Evolutionary conservation across 306 rosid genomes (phyloP).

Genomic region (Styphnolobium japonicum): DNA sequence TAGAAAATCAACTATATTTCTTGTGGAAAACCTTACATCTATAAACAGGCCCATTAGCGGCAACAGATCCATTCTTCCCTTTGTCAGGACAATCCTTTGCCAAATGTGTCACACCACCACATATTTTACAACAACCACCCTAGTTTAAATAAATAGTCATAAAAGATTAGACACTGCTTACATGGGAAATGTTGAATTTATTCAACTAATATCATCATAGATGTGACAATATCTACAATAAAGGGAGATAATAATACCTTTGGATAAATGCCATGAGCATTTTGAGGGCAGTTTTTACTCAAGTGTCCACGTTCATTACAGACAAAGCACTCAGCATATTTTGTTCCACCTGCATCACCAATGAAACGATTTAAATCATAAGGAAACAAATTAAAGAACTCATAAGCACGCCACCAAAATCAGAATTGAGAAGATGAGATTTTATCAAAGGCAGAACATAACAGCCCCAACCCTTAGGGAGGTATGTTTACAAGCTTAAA

Average conservation of each 20-base stretch:
- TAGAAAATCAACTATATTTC: background rate
- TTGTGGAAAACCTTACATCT: slow-evolving; percentile 38
- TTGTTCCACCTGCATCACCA: slow-evolving; percentile 79
- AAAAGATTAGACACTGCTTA: slow-evolving; percentile 18
- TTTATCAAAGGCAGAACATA: background rate
- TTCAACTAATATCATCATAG: background rate
- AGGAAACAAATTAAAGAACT: background rate
- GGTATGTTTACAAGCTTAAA: background rate
- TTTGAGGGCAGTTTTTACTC: slow-evolving; percentile 88
- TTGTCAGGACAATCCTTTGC: slow-evolving; percentile 90
- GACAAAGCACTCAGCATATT: slow-evolving; percentile 83
- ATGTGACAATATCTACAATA: background rate
- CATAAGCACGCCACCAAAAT: background rate
- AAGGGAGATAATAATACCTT: slow-evolving; percentile 54
- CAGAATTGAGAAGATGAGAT: background rate
- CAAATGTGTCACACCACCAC: slow-evolving; percentile 92
- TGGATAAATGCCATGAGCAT: slow-evolving; percentile 87
- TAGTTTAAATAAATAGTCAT: slow-evolving; percentile 22
- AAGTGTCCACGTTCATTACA: slow-evolving; percentile 84
- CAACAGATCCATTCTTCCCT: slow-evolving; percentile 34
- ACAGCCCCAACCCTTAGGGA: background rate
- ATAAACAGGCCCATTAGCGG: slow-evolving; percentile 14
- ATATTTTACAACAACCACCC: slow-evolving; percentile 96
- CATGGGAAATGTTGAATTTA: background rate
- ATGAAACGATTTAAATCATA: background rate